Evolutionary conservation across 768 basidiomycete genomes (phyloP).

Genomic region (Boletus subcaerulescens): DNA sequence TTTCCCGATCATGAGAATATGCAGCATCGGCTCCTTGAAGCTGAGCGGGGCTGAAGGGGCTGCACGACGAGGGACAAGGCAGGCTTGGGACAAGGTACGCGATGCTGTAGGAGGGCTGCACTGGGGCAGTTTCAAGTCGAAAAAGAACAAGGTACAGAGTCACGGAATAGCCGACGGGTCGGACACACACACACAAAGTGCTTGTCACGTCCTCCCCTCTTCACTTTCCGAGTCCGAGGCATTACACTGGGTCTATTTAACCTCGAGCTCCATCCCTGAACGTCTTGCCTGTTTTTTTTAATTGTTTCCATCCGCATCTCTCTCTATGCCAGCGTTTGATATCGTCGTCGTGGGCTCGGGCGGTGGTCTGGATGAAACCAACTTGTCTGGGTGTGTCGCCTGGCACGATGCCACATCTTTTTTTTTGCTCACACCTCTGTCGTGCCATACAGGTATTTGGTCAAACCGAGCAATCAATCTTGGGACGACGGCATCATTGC

Average conservation of each 20-base stretch:
- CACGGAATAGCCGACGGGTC: slow-evolving; percentile 20
- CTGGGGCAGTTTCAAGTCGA: neutral
- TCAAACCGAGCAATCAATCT: slow-evolving; percentile 61
- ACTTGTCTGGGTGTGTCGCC: slow-evolving; percentile 73
- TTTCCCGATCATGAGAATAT: slow-evolving; percentile 16
- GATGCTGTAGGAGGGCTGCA: slow-evolving; percentile 5
- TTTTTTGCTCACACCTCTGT: neutral
- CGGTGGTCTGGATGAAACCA: slow-evolving; percentile 87
- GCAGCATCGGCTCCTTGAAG: neutral
- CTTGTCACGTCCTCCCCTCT: no score
- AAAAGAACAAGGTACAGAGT: no score
- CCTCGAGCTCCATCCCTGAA: no score
- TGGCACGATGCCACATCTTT: neutral
- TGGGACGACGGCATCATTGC: slow-evolving; percentile 86
- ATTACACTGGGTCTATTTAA: neutral
- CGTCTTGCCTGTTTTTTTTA: neutral
- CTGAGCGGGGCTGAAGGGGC: neutral
- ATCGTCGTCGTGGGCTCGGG: slow-evolving; percentile 79
- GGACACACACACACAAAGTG: neutral
- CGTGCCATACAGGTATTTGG: slow-evolving; percentile 62
- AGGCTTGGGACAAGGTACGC: slow-evolving; percentile 4
- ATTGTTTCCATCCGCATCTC: neutral
- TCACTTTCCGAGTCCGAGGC: no score
- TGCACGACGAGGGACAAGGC: neutral
- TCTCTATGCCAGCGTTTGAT: slow-evolving; percentile 55